Percentiles rank a stretch among this genome's conserved stretches.
These are phyloP conservation scores for Acacia acuminata DNA, from an alignment of 306 rosid species.

Conservation along the genomic window DNA sequence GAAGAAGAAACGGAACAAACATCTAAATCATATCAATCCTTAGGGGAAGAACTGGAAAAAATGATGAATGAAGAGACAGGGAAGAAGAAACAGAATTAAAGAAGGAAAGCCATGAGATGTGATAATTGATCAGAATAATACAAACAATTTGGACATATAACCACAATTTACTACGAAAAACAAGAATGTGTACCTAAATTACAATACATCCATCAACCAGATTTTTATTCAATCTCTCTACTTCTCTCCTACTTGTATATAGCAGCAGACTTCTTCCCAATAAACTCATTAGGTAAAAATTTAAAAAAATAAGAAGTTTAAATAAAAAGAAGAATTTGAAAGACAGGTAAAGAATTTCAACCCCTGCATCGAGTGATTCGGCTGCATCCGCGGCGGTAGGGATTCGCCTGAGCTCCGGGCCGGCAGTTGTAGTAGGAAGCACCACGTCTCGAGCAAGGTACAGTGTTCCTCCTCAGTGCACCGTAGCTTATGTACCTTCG, in stretches of 20 bases:
- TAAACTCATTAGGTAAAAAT: conserved; percentile 28
- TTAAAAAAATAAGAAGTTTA: background rate
- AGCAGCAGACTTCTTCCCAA: conserved; percentile 33
- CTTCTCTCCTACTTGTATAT: conserved; percentile 28
- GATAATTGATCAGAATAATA: background rate
- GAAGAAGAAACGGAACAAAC: background rate
- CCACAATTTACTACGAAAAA: conserved; percentile 3
- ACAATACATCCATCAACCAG: conserved; percentile 25
- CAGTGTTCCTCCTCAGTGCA: conserved; percentile 88
- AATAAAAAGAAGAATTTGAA: background rate
- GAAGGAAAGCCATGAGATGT: background rate
- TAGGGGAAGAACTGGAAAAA: background rate
- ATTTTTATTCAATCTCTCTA: conserved; percentile 44
- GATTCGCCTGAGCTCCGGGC: conserved; percentile 89
- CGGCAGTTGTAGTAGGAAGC: conserved; percentile 96
- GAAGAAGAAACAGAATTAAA: background rate
- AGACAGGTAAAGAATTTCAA: conserved; percentile 28
- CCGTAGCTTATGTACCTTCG: conserved; percentile 84
- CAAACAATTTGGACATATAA: conserved; percentile 3
- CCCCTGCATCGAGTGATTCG: conserved; percentile 84
- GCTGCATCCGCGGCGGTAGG: conserved; percentile 85
- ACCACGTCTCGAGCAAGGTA: conserved; percentile 91
- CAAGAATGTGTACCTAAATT: conserved; percentile 30
- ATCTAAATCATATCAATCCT: background rate
- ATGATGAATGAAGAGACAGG: background rate